Evolutionary conservation across 1,139 yeast genomes (phyloP).

Genomic region (Pichia sp.): DNA sequence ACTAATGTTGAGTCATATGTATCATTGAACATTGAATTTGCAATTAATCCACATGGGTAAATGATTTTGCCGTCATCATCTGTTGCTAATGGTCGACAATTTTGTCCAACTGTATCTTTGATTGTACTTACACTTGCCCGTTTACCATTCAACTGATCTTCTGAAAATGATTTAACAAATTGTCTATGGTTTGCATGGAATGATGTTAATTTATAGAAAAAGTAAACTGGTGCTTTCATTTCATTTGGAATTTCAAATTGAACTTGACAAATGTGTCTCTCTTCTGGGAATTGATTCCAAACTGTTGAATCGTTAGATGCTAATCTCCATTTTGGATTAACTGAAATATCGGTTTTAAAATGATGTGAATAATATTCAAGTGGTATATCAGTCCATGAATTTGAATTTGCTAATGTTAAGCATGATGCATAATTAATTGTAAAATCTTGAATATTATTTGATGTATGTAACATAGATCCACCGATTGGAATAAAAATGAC

Average conservation of each 20-base stretch:
- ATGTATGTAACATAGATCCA: conserved; percentile 80
- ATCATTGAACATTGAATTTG: conserved; percentile 89
- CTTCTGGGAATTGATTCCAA: conserved; percentile 45
- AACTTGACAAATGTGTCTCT: conserved; percentile 60
- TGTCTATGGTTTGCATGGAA: conserved; percentile 93
- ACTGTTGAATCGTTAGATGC: conserved; percentile 36
- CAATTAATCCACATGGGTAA: conserved; percentile 95
- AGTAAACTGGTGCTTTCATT: conserved; percentile 67
- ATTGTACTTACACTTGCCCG: conserved; percentile 50
- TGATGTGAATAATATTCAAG: conserved; percentile 44
- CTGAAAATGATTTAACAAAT: conserved; percentile 83
- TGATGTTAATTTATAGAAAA: conserved; percentile 74
- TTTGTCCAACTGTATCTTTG: conserved; percentile 68
- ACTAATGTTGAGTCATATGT: conserved; percentile 49
- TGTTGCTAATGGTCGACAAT: conserved; percentile 75
- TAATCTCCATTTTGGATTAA: conserved; percentile 63
- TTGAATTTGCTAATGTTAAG: conserved; percentile 47
- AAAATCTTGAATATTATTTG: conserved; percentile 70
- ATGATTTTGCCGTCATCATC: conserved; percentile 46
- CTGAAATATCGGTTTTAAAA: conserved; percentile 37
- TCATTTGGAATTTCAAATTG: conserved; percentile 74
- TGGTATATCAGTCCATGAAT: conserved; percentile 57
- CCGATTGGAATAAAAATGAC: conserved; percentile 88
- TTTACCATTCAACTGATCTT: conserved; percentile 80
- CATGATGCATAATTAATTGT: conserved; percentile 80